These are phyloP conservation scores for Fusarium sp. DNA, from an alignment of 2,329 filamentous ascomycete species.

Conservation along the genomic window DNA sequence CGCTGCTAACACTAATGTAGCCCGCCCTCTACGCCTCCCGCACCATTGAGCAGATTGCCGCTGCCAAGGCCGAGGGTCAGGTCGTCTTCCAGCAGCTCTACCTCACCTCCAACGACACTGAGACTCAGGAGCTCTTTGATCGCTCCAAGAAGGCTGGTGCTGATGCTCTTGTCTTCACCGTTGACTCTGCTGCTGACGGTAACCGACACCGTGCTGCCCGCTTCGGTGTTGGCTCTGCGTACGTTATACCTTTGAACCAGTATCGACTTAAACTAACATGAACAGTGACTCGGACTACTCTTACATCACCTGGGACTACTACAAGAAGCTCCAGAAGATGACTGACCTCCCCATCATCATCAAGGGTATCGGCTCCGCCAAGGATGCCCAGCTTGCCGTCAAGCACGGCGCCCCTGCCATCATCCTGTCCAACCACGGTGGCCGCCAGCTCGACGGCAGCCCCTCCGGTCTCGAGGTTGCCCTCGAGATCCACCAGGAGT, in stretches of 20 bases:
- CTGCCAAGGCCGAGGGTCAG: constrained; percentile 49
- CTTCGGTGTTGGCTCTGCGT: constrained; percentile 51
- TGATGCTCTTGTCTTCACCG: constrained; percentile 50
- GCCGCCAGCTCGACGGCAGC: constrained; percentile 52
- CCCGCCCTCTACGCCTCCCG: constrained; percentile 48
- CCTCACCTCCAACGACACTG: constrained; percentile 46
- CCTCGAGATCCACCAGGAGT: constrained; percentile 51
- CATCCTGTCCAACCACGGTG: constrained; percentile 55
- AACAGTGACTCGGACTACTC: constrained; percentile 39
- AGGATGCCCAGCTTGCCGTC: constrained; percentile 49
- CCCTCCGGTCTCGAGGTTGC: constrained; percentile 51
- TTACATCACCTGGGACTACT: constrained; percentile 49
- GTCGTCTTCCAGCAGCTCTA: constrained; percentile 51
- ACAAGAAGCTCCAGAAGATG: constrained; percentile 48
- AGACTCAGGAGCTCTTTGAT: constrained; percentile 45
- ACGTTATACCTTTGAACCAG: not conserved
- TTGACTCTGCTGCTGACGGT: constrained; percentile 52
- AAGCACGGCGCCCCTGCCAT: constrained; percentile 47
- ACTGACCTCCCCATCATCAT: constrained; percentile 52
- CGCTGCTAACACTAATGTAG: constrained; percentile 24
- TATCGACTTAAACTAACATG: not conserved
- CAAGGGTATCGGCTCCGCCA: constrained; percentile 52
- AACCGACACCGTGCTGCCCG: constrained; percentile 53
- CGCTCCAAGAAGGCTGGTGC: constrained; percentile 47
- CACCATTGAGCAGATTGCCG: constrained; percentile 51